These are phyloP conservation scores for Lentinus brumalis DNA, from an alignment of 768 basidiomycete genomes.

Conservation along the genomic window DNA sequence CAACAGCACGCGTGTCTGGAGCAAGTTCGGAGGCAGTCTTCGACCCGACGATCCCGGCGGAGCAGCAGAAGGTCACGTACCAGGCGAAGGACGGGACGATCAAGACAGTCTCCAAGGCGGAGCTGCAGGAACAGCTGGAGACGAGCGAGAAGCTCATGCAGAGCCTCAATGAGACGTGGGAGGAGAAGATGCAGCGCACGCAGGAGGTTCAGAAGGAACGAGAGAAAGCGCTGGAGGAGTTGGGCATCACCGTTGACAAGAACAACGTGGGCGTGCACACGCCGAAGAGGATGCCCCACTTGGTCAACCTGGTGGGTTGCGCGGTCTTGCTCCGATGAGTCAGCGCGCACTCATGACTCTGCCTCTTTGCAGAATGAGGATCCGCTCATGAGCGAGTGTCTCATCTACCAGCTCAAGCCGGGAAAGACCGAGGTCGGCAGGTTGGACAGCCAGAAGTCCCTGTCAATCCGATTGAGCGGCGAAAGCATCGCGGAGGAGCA, in stretches of 20 bases:
- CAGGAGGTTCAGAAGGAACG: constrained; percentile 96
- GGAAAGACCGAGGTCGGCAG: constrained; percentile 90
- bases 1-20: constrained; percentile 71
- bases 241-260: constrained; percentile 98
- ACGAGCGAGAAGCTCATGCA: constrained; percentile 94
- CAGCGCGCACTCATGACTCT: not conserved
- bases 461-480: constrained; percentile 91
- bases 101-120: constrained; percentile 96
- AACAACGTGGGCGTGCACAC: constrained; percentile 96
- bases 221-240: constrained; percentile 95
- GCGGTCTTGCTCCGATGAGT: not conserved
- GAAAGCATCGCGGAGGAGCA: constrained; percentile 91
- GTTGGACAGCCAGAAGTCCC: constrained; percentile 75
- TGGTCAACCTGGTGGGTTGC: constrained; percentile 83
- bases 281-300: constrained; percentile 96
- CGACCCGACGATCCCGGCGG: constrained; percentile 87
- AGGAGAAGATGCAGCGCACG: constrained; percentile 88
- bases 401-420: constrained; percentile 89
- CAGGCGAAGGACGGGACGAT: constrained; percentile 90
- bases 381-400: constrained; percentile 95
- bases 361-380: constrained; percentile 40
- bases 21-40: constrained; percentile 71
- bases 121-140: constrained; percentile 96
- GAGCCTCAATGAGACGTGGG: constrained; percentile 93
- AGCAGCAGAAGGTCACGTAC: constrained; percentile 95